A percentile compares a stretch with the other conserved stretches of the same genome.
Conservation (phyloP, 108 stramenopile species). For the Phaeodactylum tricornutum region DNA sequence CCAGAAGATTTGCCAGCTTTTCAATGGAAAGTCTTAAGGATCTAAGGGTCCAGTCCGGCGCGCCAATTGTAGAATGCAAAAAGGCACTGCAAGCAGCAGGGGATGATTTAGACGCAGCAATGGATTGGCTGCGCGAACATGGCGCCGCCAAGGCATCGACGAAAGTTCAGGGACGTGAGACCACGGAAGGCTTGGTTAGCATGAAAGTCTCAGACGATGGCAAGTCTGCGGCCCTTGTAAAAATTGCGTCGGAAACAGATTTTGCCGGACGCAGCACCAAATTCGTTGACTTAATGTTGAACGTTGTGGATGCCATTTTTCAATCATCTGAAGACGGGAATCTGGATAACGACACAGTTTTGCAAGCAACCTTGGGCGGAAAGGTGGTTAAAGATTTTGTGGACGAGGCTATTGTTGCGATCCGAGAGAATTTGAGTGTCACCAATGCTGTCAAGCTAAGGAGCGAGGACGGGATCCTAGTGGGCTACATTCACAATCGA, state of each 20-base stretch:
- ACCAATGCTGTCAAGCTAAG: constrained; percentile 30
- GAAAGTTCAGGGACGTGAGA: constrained; percentile 57
- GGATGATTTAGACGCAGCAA: constrained; percentile 36
- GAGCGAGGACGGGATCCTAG: constrained; percentile 25
- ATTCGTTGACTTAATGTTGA: constrained; percentile 49
- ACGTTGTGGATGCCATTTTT: constrained; percentile 53
- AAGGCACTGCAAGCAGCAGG: constrained; percentile 55
- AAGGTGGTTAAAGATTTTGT: constrained; percentile 31
- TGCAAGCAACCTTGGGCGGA: constrained; percentile 13
- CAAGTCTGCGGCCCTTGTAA: constrained; percentile 46
- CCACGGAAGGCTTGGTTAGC: constrained; percentile 62
- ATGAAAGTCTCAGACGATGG: constrained; percentile 32
- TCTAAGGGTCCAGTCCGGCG: constrained; percentile 53
- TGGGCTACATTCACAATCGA: constrained; percentile 69
- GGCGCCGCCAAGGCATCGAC: constrained; percentile 63
- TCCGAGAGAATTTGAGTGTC: constrained; percentile 66
- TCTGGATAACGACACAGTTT: constrained; percentile 15
- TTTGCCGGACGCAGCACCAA: constrained; percentile 54
- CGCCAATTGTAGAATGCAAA: constrained; percentile 83
- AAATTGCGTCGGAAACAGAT: constrained; percentile 72
- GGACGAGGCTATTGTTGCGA: constrained; percentile 67
- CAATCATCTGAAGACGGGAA: constrained; percentile 7
- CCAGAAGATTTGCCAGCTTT: too few species aligned
- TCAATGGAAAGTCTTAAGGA: constrained; percentile 30
- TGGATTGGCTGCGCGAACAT: constrained; percentile 75